Conservation (phyloP, 2,329 filamentous ascomycete species). For the Ascomycota sp. region DNA sequence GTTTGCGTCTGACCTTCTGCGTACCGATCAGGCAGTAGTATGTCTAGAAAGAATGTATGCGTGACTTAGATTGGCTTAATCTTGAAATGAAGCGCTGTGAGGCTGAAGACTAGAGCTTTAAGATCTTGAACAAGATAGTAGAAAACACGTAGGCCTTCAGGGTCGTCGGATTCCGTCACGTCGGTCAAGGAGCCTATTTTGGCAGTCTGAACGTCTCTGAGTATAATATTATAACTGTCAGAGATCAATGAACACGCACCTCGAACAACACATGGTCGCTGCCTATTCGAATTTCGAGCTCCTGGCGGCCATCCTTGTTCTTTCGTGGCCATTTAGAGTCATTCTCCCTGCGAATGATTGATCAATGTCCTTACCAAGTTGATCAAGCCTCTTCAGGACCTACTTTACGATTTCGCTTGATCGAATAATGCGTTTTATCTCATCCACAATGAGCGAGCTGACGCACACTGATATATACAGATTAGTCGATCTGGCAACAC, state of each 20-base stretch:
- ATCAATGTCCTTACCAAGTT: no score
- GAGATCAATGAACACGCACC: constrained; percentile 29
- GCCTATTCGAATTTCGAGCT: constrained; percentile 82
- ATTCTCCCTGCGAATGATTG: constrained; percentile 67
- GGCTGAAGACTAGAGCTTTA: constrained; percentile 87
- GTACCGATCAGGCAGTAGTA: no score
- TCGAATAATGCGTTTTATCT: constrained; percentile 95
- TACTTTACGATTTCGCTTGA: constrained; percentile 95
- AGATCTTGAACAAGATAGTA: constrained; percentile 97
- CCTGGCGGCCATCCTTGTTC: constrained; percentile 95
- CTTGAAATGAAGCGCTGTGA: constrained; percentile 97
- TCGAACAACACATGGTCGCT: constrained; percentile 97
- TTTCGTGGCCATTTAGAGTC: constrained; percentile 97
- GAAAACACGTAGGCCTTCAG: constrained; percentile 88
- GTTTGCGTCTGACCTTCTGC: no score
- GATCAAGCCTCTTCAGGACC: constrained; percentile 5
- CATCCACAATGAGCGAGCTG: constrained; percentile 70
- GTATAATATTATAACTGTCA: neutral
- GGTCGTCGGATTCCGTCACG: constrained; percentile 87
- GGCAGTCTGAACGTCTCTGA: constrained; percentile 44
- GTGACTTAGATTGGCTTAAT: constrained; percentile 49
- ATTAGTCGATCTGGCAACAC: no score
- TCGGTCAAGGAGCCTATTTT: constrained; percentile 96
- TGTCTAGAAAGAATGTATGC: no score
- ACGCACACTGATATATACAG: constrained; percentile 99